Base-by-base conservation (phyloP, 441 rosid species). In the Croton laevigatus region DNA sequence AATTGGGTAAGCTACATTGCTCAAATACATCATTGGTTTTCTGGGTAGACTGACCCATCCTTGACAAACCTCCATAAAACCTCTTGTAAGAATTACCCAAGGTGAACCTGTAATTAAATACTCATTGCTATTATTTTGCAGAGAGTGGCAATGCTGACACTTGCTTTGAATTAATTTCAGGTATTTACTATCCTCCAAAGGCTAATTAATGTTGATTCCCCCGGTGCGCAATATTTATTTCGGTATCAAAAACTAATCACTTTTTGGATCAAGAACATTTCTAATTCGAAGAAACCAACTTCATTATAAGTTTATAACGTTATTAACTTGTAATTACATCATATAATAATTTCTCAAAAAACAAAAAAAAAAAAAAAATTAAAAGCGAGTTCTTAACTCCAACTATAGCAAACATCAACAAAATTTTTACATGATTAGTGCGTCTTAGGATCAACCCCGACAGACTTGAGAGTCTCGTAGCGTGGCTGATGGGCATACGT, bases 41-140 rank as follows among this genome's bases (percentile, higher is more conserved):
- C 91, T 80, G 1, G 91, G 91, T n/a, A 84, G 77, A 66, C 82
- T 87, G 36, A 84, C 88, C 87, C 87, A 84, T 67, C 88, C 89
- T 48, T 77, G 73, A 37, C 91, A 84, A 20, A 79, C 81, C 70
- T 84, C 89, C 64, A 80, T 62, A 70, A 84, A 80, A 22, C 40
- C 53, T 69, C 88, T 78, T 32, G 83, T 79, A 19, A 82, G 82
- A 64, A 84, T 80, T 77, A 81, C 66, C 87, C 89, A 82, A 4
- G 87, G 84, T 2, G 91, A 87, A 22, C 91, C 91, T 87, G 84
- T 70, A 64, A 52, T 52, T n/a, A 10, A 52, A 16, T 19, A 52
- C 2, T 19, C 6, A 52, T 48, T 16, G 53, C 14, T 6, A 48
- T 13, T 13, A 14, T 14, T 48, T 48, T 14, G 5, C 16, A 0